Evolutionary conservation across 257 asterid species (phyloP).

Genomic region (Scutellaria galericulata): DNA sequence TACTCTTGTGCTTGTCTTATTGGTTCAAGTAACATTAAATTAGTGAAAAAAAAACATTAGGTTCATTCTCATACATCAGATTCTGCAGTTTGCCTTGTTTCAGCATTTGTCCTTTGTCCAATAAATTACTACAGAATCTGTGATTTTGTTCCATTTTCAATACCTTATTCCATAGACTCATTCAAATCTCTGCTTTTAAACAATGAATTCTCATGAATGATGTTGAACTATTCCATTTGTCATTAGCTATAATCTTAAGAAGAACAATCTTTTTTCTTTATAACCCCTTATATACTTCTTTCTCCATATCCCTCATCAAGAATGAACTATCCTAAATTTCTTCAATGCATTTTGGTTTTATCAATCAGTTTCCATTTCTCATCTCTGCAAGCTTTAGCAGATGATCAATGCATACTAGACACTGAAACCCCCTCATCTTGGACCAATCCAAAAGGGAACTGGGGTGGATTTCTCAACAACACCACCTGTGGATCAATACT

Average conservation of each 20-base stretch:
- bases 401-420: slow-evolving; percentile 46
- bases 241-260: slow-evolving; percentile 6
- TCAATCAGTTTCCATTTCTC: slow-evolving; percentile 24
- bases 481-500: slow-evolving; percentile 45
- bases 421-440: slow-evolving; percentile 37
- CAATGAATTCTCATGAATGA: not conserved
- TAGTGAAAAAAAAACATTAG: not conserved
- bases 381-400: slow-evolving; percentile 31
- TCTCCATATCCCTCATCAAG: not conserved
- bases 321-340: slow-evolving; percentile 38
- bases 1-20: slow-evolving; percentile 21
- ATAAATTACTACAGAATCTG: not conserved
- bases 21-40: not conserved
- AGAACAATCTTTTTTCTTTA: not conserved
- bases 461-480: slow-evolving; percentile 58
- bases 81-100: slow-evolving; percentile 40
- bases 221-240: slow-evolving; percentile 37
- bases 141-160: slow-evolving; percentile 26
- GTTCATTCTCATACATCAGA: not conserved
- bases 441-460: slow-evolving; percentile 41
- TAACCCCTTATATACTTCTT: not conserved
- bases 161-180: slow-evolving; percentile 30
- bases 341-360: slow-evolving; percentile 22
- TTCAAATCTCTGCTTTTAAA: slow-evolving; percentile 27
- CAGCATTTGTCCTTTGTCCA: slow-evolving; percentile 33